Evolutionary conservation across 2,329 filamentous ascomycete genomes (phyloP), one percentile per base, ranked within the genome.

Genomic region (Xylaria sp.): DNA sequence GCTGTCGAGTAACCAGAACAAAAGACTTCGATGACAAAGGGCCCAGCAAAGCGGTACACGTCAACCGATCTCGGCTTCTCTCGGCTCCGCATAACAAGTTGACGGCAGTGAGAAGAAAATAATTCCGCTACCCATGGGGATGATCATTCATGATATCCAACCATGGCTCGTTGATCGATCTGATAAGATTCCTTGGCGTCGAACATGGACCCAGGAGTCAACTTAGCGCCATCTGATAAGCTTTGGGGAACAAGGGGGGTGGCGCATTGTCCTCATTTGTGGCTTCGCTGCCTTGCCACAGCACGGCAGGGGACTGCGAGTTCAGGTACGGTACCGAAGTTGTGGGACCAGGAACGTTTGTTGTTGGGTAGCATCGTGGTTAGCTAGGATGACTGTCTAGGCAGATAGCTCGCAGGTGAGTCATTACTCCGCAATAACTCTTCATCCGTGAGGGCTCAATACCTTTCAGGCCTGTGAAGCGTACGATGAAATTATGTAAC

Each of bases 181-280:
- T 60, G 61, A 68, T 68, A 64, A 60, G n/a, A 51, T 8, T 57
- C 1, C 66, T 68, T 68, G 61, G 66, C 66, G 15, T 25, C 6
- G 18, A 39, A 25, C 20, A 28, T 46, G 10, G 41, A 51, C 20
- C 62, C 41, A 41, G 12, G 15, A 10, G 12, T 36, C 39, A 12
- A 12, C 43, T 46, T 64, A 64, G 61, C 48, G 61, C 65, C 54
- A 67, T 67, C 65, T 63, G 59, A 58, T 63, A 67, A 67, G 64
- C 31, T 20, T n/a, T 39, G 4, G 46, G 20, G 46, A 9, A 23
- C 18, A 28, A 28, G 64, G 28, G 51, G 28, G 28, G 28, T 28
- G 28, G 41, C 1, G 15, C 39, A 43, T 61, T 33, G 51, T 48
- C 31, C 57, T 48, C n/a, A 8, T 57, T 49, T 3, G 23, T 56